These are phyloP conservation scores for Suhomyces coccinellae DNA, from an alignment of 1,139 yeast species.

Conservation along the genomic window DNA sequence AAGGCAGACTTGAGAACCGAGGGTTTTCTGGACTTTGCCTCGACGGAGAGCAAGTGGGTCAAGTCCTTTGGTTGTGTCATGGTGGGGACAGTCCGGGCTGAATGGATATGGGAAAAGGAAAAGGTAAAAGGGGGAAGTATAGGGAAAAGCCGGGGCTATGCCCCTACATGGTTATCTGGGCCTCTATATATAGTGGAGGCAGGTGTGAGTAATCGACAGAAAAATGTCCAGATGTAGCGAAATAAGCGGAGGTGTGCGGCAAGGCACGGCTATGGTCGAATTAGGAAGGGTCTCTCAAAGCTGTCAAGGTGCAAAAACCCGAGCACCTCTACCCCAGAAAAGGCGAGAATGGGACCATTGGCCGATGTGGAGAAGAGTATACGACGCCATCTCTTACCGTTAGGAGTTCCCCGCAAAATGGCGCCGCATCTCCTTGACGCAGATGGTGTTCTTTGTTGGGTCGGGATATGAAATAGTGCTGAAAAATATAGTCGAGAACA, in stretches of 20 bases:
- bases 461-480: no score
- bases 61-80: constrained; percentile 59
- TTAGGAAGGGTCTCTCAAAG: neutral
- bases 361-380: no score
- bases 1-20: constrained; percentile 86
- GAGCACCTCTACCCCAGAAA: no score
- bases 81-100: neutral
- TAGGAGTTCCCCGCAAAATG: no score
- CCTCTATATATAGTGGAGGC: constrained; percentile 1
- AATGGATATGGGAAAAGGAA: neutral
- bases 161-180: neutral
- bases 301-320: neutral
- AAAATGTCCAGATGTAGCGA: constrained; percentile 4
- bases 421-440: no score
- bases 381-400: no score
- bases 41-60: constrained; percentile 71
- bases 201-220: constrained; percentile 6
- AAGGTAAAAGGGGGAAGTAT: no score
- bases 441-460: no score
- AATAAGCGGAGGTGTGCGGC: constrained; percentile 4
- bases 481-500: no score
- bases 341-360: no score
- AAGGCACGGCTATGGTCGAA: constrained; percentile 1
- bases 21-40: constrained; percentile 72
- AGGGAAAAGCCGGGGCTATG: no score